phyloP scores from a whole-genome alignment of 441 rosid species.

The Omphalea diandra region DNA sequence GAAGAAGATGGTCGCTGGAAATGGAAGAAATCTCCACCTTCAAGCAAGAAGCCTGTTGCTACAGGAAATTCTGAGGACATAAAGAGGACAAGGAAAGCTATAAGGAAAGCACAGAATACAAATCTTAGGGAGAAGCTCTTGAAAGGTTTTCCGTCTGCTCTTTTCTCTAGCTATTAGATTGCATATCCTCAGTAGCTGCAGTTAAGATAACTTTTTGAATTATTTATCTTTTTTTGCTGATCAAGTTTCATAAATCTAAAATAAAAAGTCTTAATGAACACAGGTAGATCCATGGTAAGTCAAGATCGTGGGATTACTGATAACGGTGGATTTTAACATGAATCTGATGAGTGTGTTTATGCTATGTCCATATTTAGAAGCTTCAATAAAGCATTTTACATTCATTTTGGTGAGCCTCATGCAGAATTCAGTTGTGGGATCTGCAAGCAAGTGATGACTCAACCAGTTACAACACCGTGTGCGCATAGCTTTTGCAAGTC shows the following conservation, averaged over 20 bases:
- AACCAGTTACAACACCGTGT: conserved; percentile 63
- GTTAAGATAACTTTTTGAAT: not conserved
- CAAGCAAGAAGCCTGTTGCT: conserved; percentile 40
- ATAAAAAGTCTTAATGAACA: not conserved
- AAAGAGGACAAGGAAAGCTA: conserved; percentile 33
- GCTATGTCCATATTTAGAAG: not conserved
- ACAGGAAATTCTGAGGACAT: conserved; percentile 30
- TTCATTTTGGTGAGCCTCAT: not conserved
- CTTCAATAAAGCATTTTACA: not conserved
- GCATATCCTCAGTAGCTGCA: not conserved
- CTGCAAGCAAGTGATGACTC: conserved; percentile 49
- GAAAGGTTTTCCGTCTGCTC: conserved; percentile 35
- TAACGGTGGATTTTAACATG: not conserved
- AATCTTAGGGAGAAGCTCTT: conserved; percentile 39
- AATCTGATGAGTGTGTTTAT: not conserved
- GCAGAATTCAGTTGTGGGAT: conserved; percentile 56
- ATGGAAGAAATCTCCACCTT: conserved; percentile 72
- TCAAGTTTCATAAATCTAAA: not conserved
- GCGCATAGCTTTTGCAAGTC: conserved; percentile 65
- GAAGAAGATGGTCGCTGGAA: conserved; percentile 56
- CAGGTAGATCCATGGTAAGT: not conserved
- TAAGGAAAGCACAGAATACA: conserved; percentile 24
- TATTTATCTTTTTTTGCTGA: not conserved
- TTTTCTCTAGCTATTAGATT: too few relatives aligned
- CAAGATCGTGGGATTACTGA: not conserved